Evolutionary conservation across 2,329 filamentous ascomycete genomes (phyloP).

Genomic region (Trematosphaeria pertusa): DNA sequence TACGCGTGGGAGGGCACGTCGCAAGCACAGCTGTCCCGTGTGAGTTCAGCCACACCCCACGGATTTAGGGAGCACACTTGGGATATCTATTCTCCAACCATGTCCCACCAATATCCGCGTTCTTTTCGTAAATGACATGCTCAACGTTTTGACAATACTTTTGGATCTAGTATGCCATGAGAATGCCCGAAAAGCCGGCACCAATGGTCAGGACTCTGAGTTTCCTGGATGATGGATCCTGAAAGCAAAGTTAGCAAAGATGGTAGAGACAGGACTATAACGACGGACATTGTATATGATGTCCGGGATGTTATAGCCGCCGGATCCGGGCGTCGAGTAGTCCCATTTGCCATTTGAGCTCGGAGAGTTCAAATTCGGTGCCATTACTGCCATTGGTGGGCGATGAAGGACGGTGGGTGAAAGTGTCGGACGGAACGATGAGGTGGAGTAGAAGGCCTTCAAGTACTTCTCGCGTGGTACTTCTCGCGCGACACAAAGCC

Average conservation of each 20-base stretch:
- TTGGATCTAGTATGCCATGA: slow-evolving; percentile 58
- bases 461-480: no score
- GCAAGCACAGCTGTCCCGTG: slow-evolving; percentile 47
- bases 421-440: no score
- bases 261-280: no score
- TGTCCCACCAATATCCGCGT: slow-evolving; percentile 53
- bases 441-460: no score
- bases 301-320: slow-evolving; percentile 51
- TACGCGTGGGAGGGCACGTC: slow-evolving; percentile 57
- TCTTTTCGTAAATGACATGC: slow-evolving; percentile 58
- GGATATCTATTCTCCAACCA: slow-evolving; percentile 56
- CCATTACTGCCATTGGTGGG: slow-evolving; percentile 35
- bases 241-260: no score
- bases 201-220: slow-evolving; percentile 58
- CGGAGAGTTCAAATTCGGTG: slow-evolving; percentile 52
- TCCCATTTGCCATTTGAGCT: slow-evolving; percentile 46
- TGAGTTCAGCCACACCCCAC: slow-evolving; percentile 3
- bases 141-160: slow-evolving; percentile 53
- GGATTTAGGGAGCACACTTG: slow-evolving; percentile 14
- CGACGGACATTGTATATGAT: slow-evolving; percentile 44
- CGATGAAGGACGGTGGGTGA: background rate
- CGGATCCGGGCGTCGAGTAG: slow-evolving; percentile 53
- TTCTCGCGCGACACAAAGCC: no score
- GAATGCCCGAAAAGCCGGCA: slow-evolving; percentile 56
- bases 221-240: no score